A percentile compares a stretch with the other conserved stretches of the same genome.
Conservation (phyloP, 768 basidiomycete species). For the Tylopilus vinaceipallidus region DNA sequence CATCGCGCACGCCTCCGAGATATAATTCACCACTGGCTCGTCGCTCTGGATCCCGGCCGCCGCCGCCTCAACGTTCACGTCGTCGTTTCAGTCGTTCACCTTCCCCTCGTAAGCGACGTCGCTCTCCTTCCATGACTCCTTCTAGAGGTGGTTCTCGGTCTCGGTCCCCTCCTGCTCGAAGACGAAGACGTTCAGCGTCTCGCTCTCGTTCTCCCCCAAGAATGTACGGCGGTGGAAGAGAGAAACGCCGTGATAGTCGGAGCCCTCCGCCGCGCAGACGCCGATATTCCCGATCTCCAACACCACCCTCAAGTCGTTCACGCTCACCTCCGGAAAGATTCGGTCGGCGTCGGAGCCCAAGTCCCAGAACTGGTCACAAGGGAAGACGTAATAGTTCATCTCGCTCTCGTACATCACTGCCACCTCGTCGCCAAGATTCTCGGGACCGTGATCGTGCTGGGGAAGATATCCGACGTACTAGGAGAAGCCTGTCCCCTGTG, state of each 20-base stretch:
- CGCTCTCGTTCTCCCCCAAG: slow-evolving; percentile 32
- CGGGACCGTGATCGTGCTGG: slow-evolving; percentile 22
- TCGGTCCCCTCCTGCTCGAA: slow-evolving; percentile 39
- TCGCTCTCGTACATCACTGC: slow-evolving; percentile 36
- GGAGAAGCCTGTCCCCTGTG: slow-evolving; percentile 27
- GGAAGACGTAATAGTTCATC: slow-evolving; percentile 30
- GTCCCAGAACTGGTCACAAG: slow-evolving; percentile 32
- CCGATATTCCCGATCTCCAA: slow-evolving; percentile 46
- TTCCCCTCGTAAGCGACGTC: slow-evolving; percentile 25
- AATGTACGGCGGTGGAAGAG: slow-evolving; percentile 17
- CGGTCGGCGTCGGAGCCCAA: slow-evolving; percentile 46
- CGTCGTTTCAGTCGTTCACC: slow-evolving; percentile 29
- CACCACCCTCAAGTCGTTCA: slow-evolving; percentile 47
- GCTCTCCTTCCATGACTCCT: slow-evolving; percentile 35
- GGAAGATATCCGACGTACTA: slow-evolving; percentile 20
- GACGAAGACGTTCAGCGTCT: slow-evolving; percentile 36
- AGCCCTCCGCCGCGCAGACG: slow-evolving; percentile 37
- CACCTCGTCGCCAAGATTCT: slow-evolving; percentile 33
- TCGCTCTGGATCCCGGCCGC: slow-evolving; percentile 38
- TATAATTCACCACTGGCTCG: slow-evolving; percentile 36
- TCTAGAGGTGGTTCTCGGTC: slow-evolving; percentile 39
- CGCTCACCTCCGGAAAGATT: slow-evolving; percentile 35
- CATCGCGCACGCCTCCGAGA: slow-evolving; percentile 29
- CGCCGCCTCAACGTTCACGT: slow-evolving; percentile 20
- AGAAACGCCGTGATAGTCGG: slow-evolving; percentile 30